Percentiles rank a stretch among this genome's conserved stretches.
Evolutionary conservation across 768 basidiomycete species (phyloP).

Genomic region (Lactarius akahatsu): DNA sequence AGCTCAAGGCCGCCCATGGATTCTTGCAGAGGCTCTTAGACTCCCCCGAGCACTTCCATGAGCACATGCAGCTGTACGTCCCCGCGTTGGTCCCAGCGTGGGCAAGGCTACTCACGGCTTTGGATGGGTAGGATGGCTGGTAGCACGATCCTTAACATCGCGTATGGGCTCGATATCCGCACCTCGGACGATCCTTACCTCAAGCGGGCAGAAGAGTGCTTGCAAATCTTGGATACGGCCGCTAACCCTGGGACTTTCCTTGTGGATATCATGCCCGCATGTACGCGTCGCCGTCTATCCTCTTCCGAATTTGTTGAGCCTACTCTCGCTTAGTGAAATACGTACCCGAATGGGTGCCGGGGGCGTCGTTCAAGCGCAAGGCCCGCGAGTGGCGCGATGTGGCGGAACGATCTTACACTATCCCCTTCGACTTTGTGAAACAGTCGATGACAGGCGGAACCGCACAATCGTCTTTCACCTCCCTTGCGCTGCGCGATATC

Average conservation of each 20-base stretch:
- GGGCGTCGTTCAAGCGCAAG: conserved; percentile 30
- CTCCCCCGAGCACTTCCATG: conserved; percentile 36
- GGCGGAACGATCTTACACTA: conserved; percentile 25
- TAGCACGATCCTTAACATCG: conserved; percentile 27
- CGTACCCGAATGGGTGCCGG: conserved; percentile 33
- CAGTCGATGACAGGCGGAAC: conserved; percentile 23
- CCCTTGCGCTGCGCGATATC: conserved; percentile 27
- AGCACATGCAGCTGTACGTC: conserved; percentile 40
- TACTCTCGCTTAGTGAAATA: conserved; percentile 27
- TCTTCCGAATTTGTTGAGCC: neutral
- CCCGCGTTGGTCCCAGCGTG: no score
- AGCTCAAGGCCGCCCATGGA: conserved; percentile 35
- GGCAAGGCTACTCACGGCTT: neutral
- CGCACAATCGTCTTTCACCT: conserved; percentile 23
- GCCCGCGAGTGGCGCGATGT: conserved; percentile 29
- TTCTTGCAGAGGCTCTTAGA: conserved; percentile 38
- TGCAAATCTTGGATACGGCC: conserved; percentile 24
- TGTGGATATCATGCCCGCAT: conserved; percentile 33
- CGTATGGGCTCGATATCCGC: conserved; percentile 28
- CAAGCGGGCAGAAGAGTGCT: conserved; percentile 28
- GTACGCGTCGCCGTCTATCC: conserved; percentile 15
- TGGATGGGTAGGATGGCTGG: conserved; percentile 22
- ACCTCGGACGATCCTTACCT: conserved; percentile 27
- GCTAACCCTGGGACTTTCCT: conserved; percentile 32
- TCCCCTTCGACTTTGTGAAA: conserved; percentile 31